Conservation (phyloP, 345 rosid genomes). For the Orychophragmus violaceus region DNA sequence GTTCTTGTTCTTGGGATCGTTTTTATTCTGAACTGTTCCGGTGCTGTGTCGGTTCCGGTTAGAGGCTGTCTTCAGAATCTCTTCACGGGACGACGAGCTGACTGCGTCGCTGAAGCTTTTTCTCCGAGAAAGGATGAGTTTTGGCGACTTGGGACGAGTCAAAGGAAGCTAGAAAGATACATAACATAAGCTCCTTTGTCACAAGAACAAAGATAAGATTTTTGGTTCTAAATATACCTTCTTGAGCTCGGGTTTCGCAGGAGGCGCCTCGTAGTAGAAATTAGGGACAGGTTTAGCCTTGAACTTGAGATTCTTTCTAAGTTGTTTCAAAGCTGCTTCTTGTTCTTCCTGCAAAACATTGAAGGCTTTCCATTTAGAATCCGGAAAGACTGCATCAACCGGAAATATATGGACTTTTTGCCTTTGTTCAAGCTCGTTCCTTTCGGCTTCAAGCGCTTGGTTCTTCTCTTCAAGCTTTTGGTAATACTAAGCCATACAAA, state of each 20-base stretch:
- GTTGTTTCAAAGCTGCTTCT: constrained; percentile 86
- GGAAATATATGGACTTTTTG: constrained; percentile 26
- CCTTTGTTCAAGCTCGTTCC: constrained; percentile 65
- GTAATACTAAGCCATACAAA: constrained; percentile 51
- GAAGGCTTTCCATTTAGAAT: neutral
- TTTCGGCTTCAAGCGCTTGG: constrained; percentile 72
- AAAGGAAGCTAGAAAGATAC: constrained; percentile 53
- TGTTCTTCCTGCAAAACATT: constrained; percentile 64
- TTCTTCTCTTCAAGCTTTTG: constrained; percentile 80
- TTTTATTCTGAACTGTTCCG: constrained; percentile 39
- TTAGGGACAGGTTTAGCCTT: constrained; percentile 92
- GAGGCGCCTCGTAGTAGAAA: constrained; percentile 89
- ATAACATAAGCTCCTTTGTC: neutral
- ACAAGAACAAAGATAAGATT: neutral
- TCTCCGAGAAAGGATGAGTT: constrained; percentile 46
- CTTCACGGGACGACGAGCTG: constrained; percentile 29
- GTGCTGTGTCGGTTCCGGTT: constrained; percentile 35
- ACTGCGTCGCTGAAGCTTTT: constrained; percentile 54
- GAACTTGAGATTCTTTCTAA: constrained; percentile 69
- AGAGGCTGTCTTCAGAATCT: constrained; percentile 9
- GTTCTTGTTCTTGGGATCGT: too few relatives aligned
- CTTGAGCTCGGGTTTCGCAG: constrained; percentile 72
- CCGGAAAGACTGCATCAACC: neutral
- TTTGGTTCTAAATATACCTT: constrained; percentile 48
- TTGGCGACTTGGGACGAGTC: constrained; percentile 75